These are phyloP conservation scores for Penicillium subrubescens DNA, from an alignment of 495 filamentous ascomycete genomes.

Conservation along the genomic window DNA sequence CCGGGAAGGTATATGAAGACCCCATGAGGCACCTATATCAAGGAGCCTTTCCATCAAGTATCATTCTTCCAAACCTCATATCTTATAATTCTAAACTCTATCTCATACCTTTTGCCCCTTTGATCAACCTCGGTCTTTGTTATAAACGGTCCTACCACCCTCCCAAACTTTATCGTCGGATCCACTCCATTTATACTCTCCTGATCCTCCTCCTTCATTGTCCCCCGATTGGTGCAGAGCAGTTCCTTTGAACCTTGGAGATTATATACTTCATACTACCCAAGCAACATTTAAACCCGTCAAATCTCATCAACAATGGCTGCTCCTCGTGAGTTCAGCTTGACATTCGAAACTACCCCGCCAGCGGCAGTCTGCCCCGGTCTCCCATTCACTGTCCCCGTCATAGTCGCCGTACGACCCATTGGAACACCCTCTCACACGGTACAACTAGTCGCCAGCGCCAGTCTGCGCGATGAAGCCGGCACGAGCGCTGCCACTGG, in stretches of 20 bases:
- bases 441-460: constrained; percentile 36
- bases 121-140: background rate
- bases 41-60: background rate
- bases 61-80: background rate
- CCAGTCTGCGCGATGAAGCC: constrained; percentile 36
- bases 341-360: constrained; percentile 40
- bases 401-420: constrained; percentile 38
- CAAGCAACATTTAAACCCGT: background rate
- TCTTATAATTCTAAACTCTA: background rate
- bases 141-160: background rate
- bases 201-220: background rate
- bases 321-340: constrained; percentile 36
- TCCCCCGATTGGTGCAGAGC: constrained; percentile 11
- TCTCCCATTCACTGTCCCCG: constrained; percentile 37
- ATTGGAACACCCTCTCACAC: constrained; percentile 31
- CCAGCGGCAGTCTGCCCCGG: constrained; percentile 33
- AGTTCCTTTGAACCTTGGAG: constrained; percentile 10
- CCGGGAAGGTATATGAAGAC: constrained; percentile 31
- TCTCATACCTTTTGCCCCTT: background rate
- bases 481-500: constrained; percentile 28
- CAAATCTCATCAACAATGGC: constrained; percentile 27
- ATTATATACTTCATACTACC: constrained; percentile 2
- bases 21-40: background rate
- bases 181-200: constrained; percentile 14
- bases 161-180: background rate